Evolutionary conservation across 169 alveolate genomes (phyloP), one percentile per base, ranked within the genome.

Genomic region (Plasmodium vivax): DNA sequence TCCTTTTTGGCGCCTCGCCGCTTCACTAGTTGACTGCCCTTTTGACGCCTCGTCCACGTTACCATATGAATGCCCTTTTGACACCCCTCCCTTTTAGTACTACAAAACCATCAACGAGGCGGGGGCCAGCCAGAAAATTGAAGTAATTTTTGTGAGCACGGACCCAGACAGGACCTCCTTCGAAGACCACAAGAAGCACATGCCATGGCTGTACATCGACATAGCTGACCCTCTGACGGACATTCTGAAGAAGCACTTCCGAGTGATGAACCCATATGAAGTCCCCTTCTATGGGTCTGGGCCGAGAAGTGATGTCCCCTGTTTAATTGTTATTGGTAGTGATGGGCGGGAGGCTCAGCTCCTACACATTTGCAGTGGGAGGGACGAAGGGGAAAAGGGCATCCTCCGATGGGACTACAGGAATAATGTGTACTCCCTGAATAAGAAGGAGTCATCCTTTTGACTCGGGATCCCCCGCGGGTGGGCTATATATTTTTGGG

Each of bases 351-450:
- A 94, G 54, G 95, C 96, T 1, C 97, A 96, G 91, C 95, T 94
- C 81, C 83, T 96, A 10, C 97, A 92, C 19, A 74, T 96, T 77
- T 71, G 96, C 81, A 93, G 96, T 56, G 97, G 97, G 38, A 81
- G 96, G 54, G 97, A 96, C 45, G 97, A 96, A 62, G 97, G 97
- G 9, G 96, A 93, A 80, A 80, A 96, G 62, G 97, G 95, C 12
- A 56, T 96, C 8, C 77, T 96, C 34, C 81, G 97, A 62, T 95
- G 94, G 93, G 93, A 72, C 58, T 93, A 74, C 81, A 90, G 94
- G 83, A 90, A 90, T 82, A 90, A 90, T 80, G 62, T 90, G 14
- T 90, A 90, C 74, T 51, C 90, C 8, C 30, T 82, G 62, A 90
- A 90, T 68, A 90, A 90, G 81, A 90, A 27, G 38, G 84, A 51